Percentiles rank a stretch among this genome's conserved stretches.
Evolutionary conservation across 192 early-diverging fungal genomes (phyloP).

Genomic region (Coemansia sp.): DNA sequence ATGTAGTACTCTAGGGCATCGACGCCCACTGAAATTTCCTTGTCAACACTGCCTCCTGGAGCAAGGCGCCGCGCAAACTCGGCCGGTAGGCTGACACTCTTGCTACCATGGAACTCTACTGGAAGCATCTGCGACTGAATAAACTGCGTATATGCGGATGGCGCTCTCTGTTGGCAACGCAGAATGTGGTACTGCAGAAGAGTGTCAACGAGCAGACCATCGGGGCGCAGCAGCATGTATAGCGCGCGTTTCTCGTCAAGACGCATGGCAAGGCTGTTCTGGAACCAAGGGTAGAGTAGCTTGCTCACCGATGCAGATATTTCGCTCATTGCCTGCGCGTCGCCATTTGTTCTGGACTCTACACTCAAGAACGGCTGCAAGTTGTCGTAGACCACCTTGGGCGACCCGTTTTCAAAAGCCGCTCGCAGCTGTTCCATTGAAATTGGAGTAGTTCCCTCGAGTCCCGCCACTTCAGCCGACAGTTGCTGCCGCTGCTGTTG

Average conservation of each 20-base stretch:
- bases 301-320: conserved; percentile 20
- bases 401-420: conserved; percentile 29
- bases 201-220: conserved; percentile 29
- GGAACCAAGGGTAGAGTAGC: conserved; percentile 41
- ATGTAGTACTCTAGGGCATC: conserved; percentile 36
- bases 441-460: conserved; percentile 2
- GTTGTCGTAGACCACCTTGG: conserved; percentile 21
- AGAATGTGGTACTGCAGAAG: conserved; percentile 44
- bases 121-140: conserved; percentile 22
- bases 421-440: conserved; percentile 37
- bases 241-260: conserved; percentile 26
- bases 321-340: conserved; percentile 29
- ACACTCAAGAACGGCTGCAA: conserved; percentile 32
- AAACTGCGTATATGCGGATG: not conserved
- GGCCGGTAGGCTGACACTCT: conserved; percentile 11
- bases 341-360: conserved; percentile 33
- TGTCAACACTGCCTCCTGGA: not conserved
- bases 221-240: conserved; percentile 37
- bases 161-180: conserved; percentile 20
- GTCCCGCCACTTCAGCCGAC: not conserved
- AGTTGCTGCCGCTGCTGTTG: conserved; percentile 1
- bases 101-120: conserved; percentile 15
- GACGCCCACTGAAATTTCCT: conserved; percentile 9
- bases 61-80: conserved; percentile 20
- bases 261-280: conserved; percentile 33